phyloP scores from a whole-genome alignment of 2,329 filamentous ascomycete species.

The Colletotrichum sp. region DNA sequence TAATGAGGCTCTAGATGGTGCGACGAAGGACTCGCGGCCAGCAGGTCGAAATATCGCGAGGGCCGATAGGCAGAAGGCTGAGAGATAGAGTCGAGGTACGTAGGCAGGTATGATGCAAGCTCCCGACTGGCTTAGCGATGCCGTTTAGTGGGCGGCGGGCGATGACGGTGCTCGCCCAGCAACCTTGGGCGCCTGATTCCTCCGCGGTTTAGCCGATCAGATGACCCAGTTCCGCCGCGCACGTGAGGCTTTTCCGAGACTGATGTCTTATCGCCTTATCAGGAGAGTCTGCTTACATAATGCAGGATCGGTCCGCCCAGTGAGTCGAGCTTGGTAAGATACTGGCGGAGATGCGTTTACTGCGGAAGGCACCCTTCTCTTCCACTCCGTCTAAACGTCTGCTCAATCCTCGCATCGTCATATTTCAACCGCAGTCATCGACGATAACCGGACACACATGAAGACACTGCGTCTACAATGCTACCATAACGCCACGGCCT shows the following conservation, averaged over 20 bases:
- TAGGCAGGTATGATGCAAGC: conserved; percentile 20
- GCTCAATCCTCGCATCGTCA: not conserved
- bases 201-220: conserved; percentile 15
- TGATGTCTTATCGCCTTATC: not conserved
- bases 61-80: conserved; percentile 11
- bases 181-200: conserved; percentile 1
- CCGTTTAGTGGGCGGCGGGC: conserved; percentile 19
- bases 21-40: conserved; percentile 10
- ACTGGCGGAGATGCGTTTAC: not conserved
- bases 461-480: not conserved
- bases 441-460: not conserved
- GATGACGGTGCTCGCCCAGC: conserved; percentile 19
- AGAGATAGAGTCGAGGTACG: conserved; percentile 2
- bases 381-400: not conserved
- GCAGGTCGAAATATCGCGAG: not conserved
- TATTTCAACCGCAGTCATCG: not conserved
- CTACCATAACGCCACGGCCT: not conserved
- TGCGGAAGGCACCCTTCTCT: not conserved
- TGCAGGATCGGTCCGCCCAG: not conserved
- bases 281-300: not conserved
- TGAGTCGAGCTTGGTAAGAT: not conserved
- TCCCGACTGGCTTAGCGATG: conserved; percentile 20
- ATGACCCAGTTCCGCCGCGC: not conserved
- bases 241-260: conserved; percentile 1
- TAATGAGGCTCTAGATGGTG: not conserved